These are phyloP conservation scores for Barnettozyma salicaria DNA, from an alignment of 805 yeast genomes.

Conservation along the genomic window DNA sequence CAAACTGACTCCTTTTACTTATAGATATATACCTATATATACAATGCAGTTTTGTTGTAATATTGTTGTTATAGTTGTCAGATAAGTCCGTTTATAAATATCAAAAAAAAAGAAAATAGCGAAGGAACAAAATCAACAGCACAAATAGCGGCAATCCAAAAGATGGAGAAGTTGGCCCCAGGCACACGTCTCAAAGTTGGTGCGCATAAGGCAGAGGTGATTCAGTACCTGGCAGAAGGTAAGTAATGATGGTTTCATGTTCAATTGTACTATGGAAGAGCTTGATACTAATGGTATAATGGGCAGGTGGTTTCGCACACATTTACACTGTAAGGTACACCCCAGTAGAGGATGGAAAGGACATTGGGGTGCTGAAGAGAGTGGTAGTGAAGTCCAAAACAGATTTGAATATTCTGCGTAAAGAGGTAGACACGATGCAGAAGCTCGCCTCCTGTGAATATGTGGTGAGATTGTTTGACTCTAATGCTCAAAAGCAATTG, in stretches of 20 bases:
- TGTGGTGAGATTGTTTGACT: conserved; percentile 67
- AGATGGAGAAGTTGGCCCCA: conserved; percentile 29
- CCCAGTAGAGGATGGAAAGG: conserved; percentile 38
- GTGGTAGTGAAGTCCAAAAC: conserved; percentile 67
- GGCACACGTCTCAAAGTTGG: conserved; percentile 61
- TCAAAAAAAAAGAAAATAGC: too few relatives aligned
- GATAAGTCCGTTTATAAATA: too few relatives aligned
- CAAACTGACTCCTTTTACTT: background rate
- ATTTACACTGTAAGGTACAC: conserved; percentile 59
- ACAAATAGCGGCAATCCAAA: background rate
- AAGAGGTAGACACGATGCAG: conserved; percentile 78
- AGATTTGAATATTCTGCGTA: conserved; percentile 58
- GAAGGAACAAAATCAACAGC: too few relatives aligned
- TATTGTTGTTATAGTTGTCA: too few relatives aligned
- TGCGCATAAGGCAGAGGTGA: conserved; percentile 47
- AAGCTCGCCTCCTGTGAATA: conserved; percentile 47
- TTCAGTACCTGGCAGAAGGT: conserved; percentile 60
- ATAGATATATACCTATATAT: background rate
- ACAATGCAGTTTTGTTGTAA: too few relatives aligned
- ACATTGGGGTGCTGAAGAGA: conserved; percentile 61
- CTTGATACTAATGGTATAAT: too few relatives aligned
- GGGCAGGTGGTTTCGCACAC: conserved; percentile 69
- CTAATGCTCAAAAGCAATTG: conserved; percentile 60
- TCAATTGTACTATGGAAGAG: too few relatives aligned
- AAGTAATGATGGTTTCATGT: too few relatives aligned